phyloP scores from a whole-genome alignment of 1,139 yeast genomes.

The Candida tetrigidarum region DNA sequence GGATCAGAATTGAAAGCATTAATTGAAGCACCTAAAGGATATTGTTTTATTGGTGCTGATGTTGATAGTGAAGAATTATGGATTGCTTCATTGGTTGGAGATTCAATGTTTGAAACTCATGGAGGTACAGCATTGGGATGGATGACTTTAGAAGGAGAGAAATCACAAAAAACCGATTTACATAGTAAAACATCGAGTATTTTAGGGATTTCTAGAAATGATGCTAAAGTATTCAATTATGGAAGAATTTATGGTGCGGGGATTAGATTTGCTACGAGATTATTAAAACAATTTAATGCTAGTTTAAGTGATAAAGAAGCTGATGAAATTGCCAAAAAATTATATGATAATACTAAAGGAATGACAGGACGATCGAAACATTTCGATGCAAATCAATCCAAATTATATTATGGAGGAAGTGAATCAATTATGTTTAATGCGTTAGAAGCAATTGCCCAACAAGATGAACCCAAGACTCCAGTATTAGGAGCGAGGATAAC shows the following conservation, averaged over 20 bases:
- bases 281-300: constrained; percentile 84
- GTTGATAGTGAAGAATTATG: constrained; percentile 98
- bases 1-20: constrained; percentile 95
- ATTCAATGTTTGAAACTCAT: constrained; percentile 83
- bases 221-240: constrained; percentile 94
- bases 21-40: constrained; percentile 86
- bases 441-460: constrained; percentile 85
- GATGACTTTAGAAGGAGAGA: constrained; percentile 99
- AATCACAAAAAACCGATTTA: constrained; percentile 86
- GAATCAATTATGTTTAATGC: constrained; percentile 92
- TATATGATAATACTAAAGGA: constrained; percentile 89
- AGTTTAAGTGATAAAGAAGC: constrained; percentile 71
- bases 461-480: constrained; percentile 86
- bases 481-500: constrained; percentile 94
- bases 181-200: constrained; percentile 95
- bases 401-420: constrained; percentile 86
- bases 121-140: constrained; percentile 98
- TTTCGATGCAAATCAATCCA: constrained; percentile 25
- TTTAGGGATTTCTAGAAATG: constrained; percentile 85
- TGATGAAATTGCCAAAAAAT: constrained; percentile 59
- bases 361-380: constrained; percentile 30
- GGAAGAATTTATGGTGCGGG: constrained; percentile 99
- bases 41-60: constrained; percentile 95
- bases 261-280: constrained; percentile 79
- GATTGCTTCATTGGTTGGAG: constrained; percentile 97